Conservation (phyloP, 176 grass and related monocot genomes). For the Oryza meyeriana region DNA sequence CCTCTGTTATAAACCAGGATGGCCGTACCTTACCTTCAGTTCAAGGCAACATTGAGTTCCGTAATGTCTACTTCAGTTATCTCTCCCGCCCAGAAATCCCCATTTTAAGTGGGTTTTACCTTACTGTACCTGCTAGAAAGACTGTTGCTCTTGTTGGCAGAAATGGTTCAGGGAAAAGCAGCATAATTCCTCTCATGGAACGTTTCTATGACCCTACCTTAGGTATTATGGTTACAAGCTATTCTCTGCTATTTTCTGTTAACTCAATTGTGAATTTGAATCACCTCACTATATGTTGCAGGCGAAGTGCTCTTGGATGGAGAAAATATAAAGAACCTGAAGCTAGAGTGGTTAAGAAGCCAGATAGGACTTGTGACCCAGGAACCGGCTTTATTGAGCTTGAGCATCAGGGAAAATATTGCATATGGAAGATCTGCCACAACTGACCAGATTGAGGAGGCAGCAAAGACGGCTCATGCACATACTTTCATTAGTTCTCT, state of each 20-base stretch:
- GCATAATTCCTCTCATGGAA: conserved; percentile 99
- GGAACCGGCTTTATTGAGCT: conserved; percentile 94
- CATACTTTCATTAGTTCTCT: conserved; percentile 97
- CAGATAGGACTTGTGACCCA: conserved; percentile 99
- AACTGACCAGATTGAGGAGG: conserved; percentile 93
- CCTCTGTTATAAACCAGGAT: conserved; percentile 73
- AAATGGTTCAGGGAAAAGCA: conserved; percentile 99
- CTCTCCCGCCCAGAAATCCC: conserved; percentile 96
- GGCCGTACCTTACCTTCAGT: conserved; percentile 67
- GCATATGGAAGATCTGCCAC: conserved; percentile 92
- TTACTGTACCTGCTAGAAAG: conserved; percentile 92
- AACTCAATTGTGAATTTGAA: neutral
- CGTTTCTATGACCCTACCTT: conserved; percentile 99
- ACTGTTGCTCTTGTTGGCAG: conserved; percentile 95
- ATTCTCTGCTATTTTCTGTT: conserved; percentile 20
- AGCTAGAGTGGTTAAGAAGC: conserved; percentile 92
- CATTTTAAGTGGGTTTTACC: conserved; percentile 95
- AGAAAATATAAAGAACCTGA: conserved; percentile 93
- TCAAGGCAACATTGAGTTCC: conserved; percentile 97
- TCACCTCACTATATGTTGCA: conserved; percentile 34
- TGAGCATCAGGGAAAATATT: conserved; percentile 97
- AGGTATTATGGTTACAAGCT: conserved; percentile 47
- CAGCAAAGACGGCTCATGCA: conserved; percentile 94
- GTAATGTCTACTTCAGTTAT: conserved; percentile 99
- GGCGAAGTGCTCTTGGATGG: conserved; percentile 99